phyloP scores from a whole-genome alignment of 164 flowering plant species.

The Nymphaea thermarum region DNA sequence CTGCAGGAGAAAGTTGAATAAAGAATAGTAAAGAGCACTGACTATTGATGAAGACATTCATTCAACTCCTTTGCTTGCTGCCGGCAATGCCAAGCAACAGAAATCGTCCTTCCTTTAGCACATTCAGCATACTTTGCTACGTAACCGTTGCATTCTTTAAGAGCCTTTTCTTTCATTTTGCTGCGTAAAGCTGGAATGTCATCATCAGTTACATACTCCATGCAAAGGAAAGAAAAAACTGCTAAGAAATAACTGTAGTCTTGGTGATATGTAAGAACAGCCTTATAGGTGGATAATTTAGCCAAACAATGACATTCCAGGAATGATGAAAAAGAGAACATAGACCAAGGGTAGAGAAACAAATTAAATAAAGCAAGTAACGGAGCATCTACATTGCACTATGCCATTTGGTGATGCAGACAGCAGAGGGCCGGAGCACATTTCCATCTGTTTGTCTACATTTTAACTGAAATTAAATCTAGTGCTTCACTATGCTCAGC shows the following conservation, averaged over 20 bases:
- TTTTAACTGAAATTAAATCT: too few relatives aligned
- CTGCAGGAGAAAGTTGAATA: neutral
- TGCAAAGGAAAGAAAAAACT: neutral
- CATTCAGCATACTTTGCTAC: constrained; percentile 75
- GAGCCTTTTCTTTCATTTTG: constrained; percentile 92
- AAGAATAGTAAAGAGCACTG: constrained; percentile 18
- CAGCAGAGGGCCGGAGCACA: too few relatives aligned
- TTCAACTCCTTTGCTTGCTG: constrained; percentile 72
- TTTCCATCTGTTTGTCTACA: too few relatives aligned
- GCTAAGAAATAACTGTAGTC: neutral
- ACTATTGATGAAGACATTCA: constrained; percentile 78
- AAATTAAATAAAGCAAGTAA: too few relatives aligned
- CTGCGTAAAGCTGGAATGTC: constrained; percentile 68
- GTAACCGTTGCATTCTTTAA: constrained; percentile 59
- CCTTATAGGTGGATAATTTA: neutral
- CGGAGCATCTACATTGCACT: too few relatives aligned
- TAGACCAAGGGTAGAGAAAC: neutral
- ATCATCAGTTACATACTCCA: neutral
- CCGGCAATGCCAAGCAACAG: constrained; percentile 77
- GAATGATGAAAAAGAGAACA: neutral
- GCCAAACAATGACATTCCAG: neutral
- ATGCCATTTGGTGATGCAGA: too few relatives aligned
- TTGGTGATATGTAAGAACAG: neutral
- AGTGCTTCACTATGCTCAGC: too few relatives aligned
- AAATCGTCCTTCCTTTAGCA: constrained; percentile 64